Evolutionary conservation across 768 basidiomycete species (phyloP).

Genomic region (Porpolomopsis calyptriformis): DNA sequence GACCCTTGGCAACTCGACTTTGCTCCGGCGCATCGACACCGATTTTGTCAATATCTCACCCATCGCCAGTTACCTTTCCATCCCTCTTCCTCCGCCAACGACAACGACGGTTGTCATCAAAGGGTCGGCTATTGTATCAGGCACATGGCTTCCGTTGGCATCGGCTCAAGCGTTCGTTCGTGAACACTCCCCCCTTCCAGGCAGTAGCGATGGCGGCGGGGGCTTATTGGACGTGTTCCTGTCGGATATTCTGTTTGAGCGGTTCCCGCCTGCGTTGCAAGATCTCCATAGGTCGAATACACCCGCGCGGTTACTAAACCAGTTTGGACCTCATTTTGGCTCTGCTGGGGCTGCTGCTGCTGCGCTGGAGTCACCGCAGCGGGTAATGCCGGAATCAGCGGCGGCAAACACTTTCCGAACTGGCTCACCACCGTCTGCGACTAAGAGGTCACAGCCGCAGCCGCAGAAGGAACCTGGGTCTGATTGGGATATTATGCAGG

Average conservation of each 20-base stretch:
- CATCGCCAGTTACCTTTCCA: constrained; percentile 36
- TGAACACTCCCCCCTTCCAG: constrained; percentile 30
- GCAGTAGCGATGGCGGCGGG: too few species aligned
- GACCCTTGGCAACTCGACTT: constrained; percentile 39
- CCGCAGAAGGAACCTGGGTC: too few species aligned
- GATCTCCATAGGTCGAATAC: constrained; percentile 43
- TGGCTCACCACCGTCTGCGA: too few species aligned
- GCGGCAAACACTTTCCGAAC: too few species aligned
- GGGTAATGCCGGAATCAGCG: too few species aligned
- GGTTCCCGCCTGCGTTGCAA: constrained; percentile 52
- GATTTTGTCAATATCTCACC: constrained; percentile 67
- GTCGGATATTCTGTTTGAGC: constrained; percentile 48
- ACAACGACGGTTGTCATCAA: constrained; percentile 36
- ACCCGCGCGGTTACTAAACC: constrained; percentile 37
- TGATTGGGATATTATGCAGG: too few species aligned
- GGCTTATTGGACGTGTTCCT: constrained; percentile 46
- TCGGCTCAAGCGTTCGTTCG: constrained; percentile 43
- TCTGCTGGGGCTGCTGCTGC: constrained; percentile 50
- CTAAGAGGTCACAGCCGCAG: too few species aligned
- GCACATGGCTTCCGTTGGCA: constrained; percentile 61
- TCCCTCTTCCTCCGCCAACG: constrained; percentile 28
- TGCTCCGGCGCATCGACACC: constrained; percentile 67
- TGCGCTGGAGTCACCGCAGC: too few species aligned
- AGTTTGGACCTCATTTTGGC: constrained; percentile 57
- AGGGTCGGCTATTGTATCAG: constrained; percentile 43